Percentiles rank a stretch among this genome's conserved stretches.
These are phyloP conservation scores for Trichophyton benhamiae DNA, from an alignment of 2,329 filamentous ascomycete species.

Conservation along the genomic window DNA sequence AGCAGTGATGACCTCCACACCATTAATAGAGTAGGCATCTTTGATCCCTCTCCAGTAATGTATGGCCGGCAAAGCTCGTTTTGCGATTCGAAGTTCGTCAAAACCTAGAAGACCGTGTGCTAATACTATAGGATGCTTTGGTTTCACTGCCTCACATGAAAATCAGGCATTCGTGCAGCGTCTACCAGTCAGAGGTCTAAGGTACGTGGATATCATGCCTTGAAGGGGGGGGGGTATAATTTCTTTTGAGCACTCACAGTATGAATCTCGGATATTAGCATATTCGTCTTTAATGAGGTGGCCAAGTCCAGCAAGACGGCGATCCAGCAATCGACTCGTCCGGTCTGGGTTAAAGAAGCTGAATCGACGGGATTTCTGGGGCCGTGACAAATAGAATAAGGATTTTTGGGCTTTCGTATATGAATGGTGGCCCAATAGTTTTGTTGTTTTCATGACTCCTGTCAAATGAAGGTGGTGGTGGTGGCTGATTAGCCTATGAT, in stretches of 20 bases:
- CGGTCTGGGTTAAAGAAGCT: background rate
- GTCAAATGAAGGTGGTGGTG: background rate
- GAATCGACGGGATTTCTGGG: background rate
- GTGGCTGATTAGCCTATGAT: background rate
- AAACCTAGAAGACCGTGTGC: conserved; percentile 57
- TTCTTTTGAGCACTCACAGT: conserved; percentile 32
- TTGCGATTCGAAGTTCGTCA: conserved; percentile 47
- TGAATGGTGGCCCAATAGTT: background rate
- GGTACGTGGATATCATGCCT: background rate
- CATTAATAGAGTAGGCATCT: conserved; percentile 44
- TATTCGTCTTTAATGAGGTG: conserved; percentile 49
- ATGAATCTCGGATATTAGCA: conserved; percentile 45
- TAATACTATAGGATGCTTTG: conserved; percentile 48
- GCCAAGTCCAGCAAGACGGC: conserved; percentile 21
- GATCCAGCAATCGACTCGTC: background rate
- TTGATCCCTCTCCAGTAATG: conserved; percentile 55
- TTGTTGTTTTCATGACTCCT: background rate
- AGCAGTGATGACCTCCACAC: conserved; percentile 49
- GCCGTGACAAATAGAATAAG: background rate
- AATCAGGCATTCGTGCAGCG: conserved; percentile 10
- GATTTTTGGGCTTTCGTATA: background rate
- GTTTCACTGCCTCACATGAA: conserved; percentile 22
- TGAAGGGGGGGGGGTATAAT: background rate
- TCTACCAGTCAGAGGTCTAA: conserved; percentile 30
- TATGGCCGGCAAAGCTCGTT: conserved; percentile 40